Percentiles rank a stretch among this genome's conserved stretches.
phyloP scores from a whole-genome alignment of 2,329 filamentous ascomycete genomes.

The Aspergillus texensis region DNA sequence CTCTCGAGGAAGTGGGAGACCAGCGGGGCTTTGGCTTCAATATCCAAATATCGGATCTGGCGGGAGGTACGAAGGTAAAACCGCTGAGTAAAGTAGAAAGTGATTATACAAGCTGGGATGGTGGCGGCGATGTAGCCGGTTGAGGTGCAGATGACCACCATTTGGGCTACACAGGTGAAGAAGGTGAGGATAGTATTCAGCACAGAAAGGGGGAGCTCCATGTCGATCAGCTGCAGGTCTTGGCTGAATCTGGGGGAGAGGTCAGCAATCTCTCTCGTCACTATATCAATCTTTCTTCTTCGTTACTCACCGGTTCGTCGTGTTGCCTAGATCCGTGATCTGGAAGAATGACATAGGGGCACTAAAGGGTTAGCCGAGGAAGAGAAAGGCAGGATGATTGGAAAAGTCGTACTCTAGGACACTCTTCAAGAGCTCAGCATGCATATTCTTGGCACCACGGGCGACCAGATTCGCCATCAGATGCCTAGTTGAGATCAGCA shows the following conservation, averaged over 20 bases:
- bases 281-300: background rate
- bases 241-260: background rate
- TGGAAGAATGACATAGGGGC: conserved; percentile 22
- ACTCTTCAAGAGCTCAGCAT: background rate
- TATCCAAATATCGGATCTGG: conserved; percentile 55
- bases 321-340: conserved; percentile 13
- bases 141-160: conserved; percentile 2
- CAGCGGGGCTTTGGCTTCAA: conserved; percentile 55
- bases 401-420: background rate
- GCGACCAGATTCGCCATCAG: background rate
- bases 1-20: conserved; percentile 58
- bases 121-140: conserved; percentile 10
- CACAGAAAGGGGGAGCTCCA: conserved; percentile 16
- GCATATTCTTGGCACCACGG: background rate
- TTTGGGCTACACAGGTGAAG: conserved; percentile 7
- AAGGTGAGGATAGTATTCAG: conserved; percentile 8
- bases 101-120: conserved; percentile 47
- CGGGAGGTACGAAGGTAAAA: conserved; percentile 58
- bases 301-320: conserved; percentile 11
- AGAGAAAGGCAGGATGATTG: conserved; percentile 2
- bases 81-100: conserved; percentile 53
- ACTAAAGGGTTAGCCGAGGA: conserved; percentile 7
- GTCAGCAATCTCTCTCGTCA: background rate
- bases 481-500: background rate
- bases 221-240: conserved; percentile 20